Evolutionary conservation across 31 red algal genomes (phyloP).

Genomic region (Asparagopsis taxiformis): DNA sequence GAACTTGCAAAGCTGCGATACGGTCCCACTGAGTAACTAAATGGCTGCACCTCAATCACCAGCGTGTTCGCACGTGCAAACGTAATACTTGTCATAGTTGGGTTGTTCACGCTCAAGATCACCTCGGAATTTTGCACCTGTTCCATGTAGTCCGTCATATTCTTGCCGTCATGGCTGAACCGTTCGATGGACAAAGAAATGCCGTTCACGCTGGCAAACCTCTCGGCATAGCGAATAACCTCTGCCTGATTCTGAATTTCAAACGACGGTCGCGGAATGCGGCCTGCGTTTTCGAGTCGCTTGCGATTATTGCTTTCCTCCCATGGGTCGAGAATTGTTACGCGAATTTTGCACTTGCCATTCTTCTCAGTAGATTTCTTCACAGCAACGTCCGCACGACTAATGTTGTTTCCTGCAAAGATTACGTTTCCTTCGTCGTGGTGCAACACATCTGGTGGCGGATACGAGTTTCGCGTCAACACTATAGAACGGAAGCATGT

Average conservation of each 20-base stretch:
- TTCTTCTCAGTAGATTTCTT: background rate
- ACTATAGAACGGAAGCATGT: constrained; percentile 54
- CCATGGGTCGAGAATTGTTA: constrained; percentile 24
- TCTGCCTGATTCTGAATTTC: constrained; percentile 9
- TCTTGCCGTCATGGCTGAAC: constrained; percentile 10
- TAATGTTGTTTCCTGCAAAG: constrained; percentile 46
- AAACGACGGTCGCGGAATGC: constrained; percentile 3
- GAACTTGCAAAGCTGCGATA: constrained; percentile 53
- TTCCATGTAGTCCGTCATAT: constrained; percentile 11
- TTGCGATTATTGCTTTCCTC: constrained; percentile 4
- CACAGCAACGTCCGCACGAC: constrained; percentile 8
- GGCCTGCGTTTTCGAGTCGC: constrained; percentile 6
- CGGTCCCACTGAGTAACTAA: constrained; percentile 38
- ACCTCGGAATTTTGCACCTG: constrained; percentile 31
- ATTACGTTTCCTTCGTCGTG: constrained; percentile 34
- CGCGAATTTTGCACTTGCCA: constrained; percentile 22
- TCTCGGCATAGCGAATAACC: background rate
- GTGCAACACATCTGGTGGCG: constrained; percentile 25
- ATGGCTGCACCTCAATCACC: constrained; percentile 35
- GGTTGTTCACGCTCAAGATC: constrained; percentile 42
- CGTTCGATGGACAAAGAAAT: constrained; percentile 9
- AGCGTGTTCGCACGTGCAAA: constrained; percentile 34
- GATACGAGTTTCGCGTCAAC: constrained; percentile 41
- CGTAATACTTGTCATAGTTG: constrained; percentile 32
- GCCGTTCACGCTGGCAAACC: too few relatives aligned